Evolutionary conservation across 1,284 basidiomycete genomes (phyloP).

Genomic region (Boletus coffeatus): DNA sequence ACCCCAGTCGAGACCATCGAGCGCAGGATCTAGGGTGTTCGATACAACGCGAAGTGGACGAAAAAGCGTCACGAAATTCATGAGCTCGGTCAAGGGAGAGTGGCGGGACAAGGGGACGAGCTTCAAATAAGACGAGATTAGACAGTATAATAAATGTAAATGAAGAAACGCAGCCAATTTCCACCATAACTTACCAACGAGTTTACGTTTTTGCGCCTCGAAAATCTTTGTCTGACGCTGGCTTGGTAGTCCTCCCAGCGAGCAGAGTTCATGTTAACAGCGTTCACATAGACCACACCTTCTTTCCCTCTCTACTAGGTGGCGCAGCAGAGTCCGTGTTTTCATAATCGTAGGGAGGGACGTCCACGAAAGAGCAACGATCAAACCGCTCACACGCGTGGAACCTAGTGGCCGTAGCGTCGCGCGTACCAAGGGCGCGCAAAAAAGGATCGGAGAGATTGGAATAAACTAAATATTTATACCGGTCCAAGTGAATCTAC

Average conservation of each 20-base stretch:
- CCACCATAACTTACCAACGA: conserved; percentile 45
- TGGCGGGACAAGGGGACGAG: conserved; percentile 81
- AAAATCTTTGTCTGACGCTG: conserved; percentile 36
- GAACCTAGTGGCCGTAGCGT: conserved; percentile 64
- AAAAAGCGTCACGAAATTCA: conserved; percentile 74
- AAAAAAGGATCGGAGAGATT: conserved; percentile 62
- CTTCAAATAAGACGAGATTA: conserved; percentile 34
- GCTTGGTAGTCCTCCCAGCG: conserved; percentile 60
- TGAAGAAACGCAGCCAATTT: no score
- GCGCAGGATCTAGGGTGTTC: conserved; percentile 65
- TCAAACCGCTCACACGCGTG: conserved; percentile 87
- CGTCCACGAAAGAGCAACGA: conserved; percentile 62
- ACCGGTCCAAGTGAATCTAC: conserved; percentile 86
- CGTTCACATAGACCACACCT: conserved; percentile 76
- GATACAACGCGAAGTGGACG: conserved; percentile 69
- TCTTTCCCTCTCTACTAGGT: conserved; percentile 39
- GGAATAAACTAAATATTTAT: conserved; percentile 71
- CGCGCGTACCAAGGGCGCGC: conserved; percentile 55
- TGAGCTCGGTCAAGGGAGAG: conserved; percentile 81
- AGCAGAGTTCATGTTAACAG: conserved; percentile 55
- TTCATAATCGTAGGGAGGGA: conserved; percentile 27
- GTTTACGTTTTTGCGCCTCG: conserved; percentile 43
- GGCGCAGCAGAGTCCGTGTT: conserved; percentile 10
- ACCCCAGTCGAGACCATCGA: conserved; percentile 64
- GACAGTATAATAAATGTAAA: conserved; percentile 3